Conservation (phyloP, 371 early-diverging fungal species). For the Mortierella sp. region DNA sequence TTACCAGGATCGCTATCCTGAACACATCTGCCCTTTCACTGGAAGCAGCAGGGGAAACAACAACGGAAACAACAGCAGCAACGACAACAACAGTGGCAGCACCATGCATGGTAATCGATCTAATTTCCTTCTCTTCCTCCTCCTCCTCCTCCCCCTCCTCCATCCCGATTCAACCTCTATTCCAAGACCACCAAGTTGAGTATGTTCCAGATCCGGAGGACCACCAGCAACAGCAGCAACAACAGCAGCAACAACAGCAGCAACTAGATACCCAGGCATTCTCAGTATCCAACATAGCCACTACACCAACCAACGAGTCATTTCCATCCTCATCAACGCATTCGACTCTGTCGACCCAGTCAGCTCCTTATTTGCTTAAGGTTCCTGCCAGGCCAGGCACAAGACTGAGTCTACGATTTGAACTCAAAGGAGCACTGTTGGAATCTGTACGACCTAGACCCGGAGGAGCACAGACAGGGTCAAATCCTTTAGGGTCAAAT, state of each 20-base stretch:
- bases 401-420: conserved; percentile 29
- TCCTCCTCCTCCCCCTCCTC: background rate
- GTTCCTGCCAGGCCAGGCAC: conserved; percentile 12
- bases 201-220: background rate
- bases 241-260: background rate
- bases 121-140: background rate
- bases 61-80: background rate
- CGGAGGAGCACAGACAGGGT: conserved; percentile 18
- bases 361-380: conserved; percentile 24
- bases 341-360: background rate
- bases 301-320: conserved; percentile 13
- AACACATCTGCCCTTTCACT: conserved; percentile 7
- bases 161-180: conserved; percentile 8
- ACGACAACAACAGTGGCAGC: background rate
- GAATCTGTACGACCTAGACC: conserved; percentile 23
- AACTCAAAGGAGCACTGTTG: conserved; percentile 33
- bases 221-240: conserved; percentile 10
- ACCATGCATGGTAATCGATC: background rate
- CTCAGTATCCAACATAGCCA: background rate
- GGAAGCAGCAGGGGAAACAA: background rate
- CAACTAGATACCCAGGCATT: background rate
- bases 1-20: conserved; percentile 25
- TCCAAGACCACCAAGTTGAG: background rate
- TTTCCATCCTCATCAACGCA: background rate
- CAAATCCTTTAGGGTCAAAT: conserved; percentile 13